These are phyloP conservation scores for Sphagnum fallax DNA, from an alignment of 228 moss, liverwort and hornwort genomes.

Conservation along the genomic window DNA sequence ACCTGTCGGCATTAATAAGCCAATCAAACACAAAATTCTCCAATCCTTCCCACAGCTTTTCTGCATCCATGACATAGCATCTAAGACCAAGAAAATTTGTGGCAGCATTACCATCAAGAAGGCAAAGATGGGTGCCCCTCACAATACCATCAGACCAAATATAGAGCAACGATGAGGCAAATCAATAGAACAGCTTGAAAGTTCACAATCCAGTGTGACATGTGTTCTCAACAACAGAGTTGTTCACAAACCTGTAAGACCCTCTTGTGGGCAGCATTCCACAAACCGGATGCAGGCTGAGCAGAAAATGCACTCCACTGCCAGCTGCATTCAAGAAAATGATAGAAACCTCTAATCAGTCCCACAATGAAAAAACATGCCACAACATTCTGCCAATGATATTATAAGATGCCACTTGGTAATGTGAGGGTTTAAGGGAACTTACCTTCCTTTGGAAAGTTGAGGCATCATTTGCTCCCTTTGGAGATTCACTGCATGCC, in stretches of 20 bases:
- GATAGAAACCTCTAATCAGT: neutral
- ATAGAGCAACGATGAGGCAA: too few species aligned
- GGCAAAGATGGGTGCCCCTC: too few species aligned
- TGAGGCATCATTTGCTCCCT: constrained; percentile 74
- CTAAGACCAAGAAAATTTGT: constrained; percentile 5
- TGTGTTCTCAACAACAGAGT: too few species aligned
- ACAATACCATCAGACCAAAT: too few species aligned
- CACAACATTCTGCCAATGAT: too few species aligned
- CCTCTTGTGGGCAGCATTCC: constrained; percentile 92
- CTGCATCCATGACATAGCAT: constrained; percentile 38
- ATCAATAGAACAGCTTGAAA: too few species aligned
- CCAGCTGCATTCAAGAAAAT: constrained; percentile 43
- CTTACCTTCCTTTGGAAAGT: constrained; percentile 87
- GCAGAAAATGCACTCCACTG: constrained; percentile 98
- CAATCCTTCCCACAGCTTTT: constrained; percentile 75
- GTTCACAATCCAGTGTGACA: too few species aligned
- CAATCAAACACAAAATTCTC: constrained; percentile 97
- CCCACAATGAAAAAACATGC: neutral
- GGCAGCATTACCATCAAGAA: neutral
- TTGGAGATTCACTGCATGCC: constrained; percentile 85
- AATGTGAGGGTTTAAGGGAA: neutral
- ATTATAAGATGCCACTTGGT: too few species aligned
- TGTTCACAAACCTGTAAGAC: constrained; percentile 64
- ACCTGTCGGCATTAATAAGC: constrained; percentile 99
- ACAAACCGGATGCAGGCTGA: constrained; percentile 98